Evolutionary conservation across 2,329 filamentous ascomycete genomes (phyloP).

Genomic region (Nigrospora oryzae): DNA sequence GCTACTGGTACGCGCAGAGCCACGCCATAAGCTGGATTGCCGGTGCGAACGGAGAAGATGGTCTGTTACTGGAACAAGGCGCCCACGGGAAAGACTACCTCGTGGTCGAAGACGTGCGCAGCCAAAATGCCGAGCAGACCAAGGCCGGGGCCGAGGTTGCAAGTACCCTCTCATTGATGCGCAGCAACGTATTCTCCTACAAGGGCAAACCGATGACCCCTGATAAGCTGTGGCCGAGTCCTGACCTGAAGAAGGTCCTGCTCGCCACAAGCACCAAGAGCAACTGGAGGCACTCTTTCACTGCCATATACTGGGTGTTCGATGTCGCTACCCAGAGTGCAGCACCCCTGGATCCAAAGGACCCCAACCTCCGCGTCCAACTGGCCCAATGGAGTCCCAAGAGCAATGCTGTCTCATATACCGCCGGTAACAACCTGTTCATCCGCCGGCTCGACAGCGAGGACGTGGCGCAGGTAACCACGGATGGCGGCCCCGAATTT

Average conservation of each 20-base stretch:
- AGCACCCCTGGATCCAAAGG: slow-evolving; percentile 66
- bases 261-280: slow-evolving; percentile 63
- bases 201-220: slow-evolving; percentile 48
- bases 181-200: slow-evolving; percentile 53
- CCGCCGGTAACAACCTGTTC: slow-evolving; percentile 82
- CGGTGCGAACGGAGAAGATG: slow-evolving; percentile 70
- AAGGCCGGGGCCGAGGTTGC: slow-evolving; percentile 28
- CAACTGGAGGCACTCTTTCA: slow-evolving; percentile 88
- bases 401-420: slow-evolving; percentile 84
- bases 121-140: slow-evolving; percentile 32
- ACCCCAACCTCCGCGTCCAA: slow-evolving; percentile 62
- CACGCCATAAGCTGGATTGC: slow-evolving; percentile 71
- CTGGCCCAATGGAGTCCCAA: slow-evolving; percentile 84
- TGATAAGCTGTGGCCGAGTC: slow-evolving; percentile 62
- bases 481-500: slow-evolving; percentile 76
- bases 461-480: slow-evolving; percentile 65
- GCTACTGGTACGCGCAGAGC: slow-evolving; percentile 54
- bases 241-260: slow-evolving; percentile 78
- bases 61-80: slow-evolving; percentile 69
- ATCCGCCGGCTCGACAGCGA: slow-evolving; percentile 56
- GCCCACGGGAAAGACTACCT: slow-evolving; percentile 62
- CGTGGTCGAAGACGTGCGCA: slow-evolving; percentile 77
- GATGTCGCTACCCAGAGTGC: slow-evolving; percentile 74
- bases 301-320: slow-evolving; percentile 82
- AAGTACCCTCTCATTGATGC: slow-evolving; percentile 66